These are phyloP conservation scores for Peronospora belbahrii DNA, from an alignment of 352 stramenopile genomes.

Conservation along the genomic window DNA sequence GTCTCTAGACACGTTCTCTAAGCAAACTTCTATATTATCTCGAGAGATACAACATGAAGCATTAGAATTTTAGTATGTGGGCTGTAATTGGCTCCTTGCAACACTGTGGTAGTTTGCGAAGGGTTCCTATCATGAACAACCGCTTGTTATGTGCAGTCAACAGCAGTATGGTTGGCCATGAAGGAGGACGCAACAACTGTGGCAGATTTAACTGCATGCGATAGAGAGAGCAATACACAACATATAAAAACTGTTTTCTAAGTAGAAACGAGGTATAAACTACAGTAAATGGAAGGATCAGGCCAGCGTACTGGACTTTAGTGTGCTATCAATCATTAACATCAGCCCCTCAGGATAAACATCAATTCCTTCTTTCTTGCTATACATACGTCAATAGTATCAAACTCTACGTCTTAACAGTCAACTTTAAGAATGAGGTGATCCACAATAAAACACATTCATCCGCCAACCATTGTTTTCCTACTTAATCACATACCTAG, in stretches of 20 bases:
- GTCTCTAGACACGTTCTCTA: background rate
- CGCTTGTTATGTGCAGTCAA: constrained; percentile 80
- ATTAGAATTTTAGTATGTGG: constrained; percentile 32
- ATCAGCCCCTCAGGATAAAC: constrained; percentile 83
- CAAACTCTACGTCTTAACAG: background rate
- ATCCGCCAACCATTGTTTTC: constrained; percentile 16
- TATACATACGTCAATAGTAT: background rate
- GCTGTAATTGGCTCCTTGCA: constrained; percentile 84
- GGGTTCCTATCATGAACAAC: constrained; percentile 88
- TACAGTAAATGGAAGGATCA: constrained; percentile 60
- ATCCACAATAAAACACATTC: too few species aligned
- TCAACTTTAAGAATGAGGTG: constrained; percentile 17
- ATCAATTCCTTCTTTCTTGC: constrained; percentile 49
- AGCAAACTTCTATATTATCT: background rate
- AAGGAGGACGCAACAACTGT: constrained; percentile 64
- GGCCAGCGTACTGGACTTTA: constrained; percentile 78
- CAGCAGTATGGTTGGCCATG: constrained; percentile 79
- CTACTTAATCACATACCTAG: background rate
- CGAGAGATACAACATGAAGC: background rate
- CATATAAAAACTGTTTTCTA: background rate
- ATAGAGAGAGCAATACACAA: background rate
- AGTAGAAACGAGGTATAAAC: background rate
- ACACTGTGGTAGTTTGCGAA: constrained; percentile 64
- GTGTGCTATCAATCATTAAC: constrained; percentile 70
- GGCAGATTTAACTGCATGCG: constrained; percentile 79